A percentile compares a stretch with the other conserved stretches of the same genome.
Conservation (phyloP, 2,329 filamentous ascomycete genomes). For the Talaromyces sp. region DNA sequence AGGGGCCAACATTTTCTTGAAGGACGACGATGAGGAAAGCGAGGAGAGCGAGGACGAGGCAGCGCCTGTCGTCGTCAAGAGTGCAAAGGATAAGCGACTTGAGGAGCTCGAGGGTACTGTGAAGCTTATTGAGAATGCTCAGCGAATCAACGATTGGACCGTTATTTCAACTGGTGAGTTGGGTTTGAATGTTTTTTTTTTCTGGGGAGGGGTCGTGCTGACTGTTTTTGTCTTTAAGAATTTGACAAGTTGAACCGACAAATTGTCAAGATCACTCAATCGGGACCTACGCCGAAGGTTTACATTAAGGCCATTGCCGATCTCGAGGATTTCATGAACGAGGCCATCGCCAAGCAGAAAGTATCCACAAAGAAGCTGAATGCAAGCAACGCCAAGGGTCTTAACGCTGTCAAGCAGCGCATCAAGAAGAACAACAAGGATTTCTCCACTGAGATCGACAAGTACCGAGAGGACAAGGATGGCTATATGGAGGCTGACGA, state of each 20-base stretch:
- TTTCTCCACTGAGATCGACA: constrained; percentile 78
- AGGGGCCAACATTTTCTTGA: constrained; percentile 81
- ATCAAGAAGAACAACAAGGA: constrained; percentile 99
- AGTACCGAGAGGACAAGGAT: constrained; percentile 80
- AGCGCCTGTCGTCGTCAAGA: constrained; percentile 81
- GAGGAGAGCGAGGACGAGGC: constrained; percentile 84
- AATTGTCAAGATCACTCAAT: constrained; percentile 69
- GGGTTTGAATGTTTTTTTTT: not conserved
- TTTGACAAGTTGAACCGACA: constrained; percentile 93
- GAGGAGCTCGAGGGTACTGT: constrained; percentile 91
- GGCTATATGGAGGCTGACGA: constrained; percentile 81
- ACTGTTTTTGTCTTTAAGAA: constrained; percentile 50
- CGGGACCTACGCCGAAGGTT: constrained; percentile 76
- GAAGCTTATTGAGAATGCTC: constrained; percentile 87
- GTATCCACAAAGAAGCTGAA: constrained; percentile 98
- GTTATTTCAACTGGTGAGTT: constrained; percentile 78
- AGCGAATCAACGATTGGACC: constrained; percentile 97
- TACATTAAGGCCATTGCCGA: constrained; percentile 93
- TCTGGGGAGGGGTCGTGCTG: not conserved
- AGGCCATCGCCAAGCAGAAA: constrained; percentile 93
- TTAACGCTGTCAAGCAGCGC: constrained; percentile 96
- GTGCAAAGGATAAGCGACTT: constrained; percentile 93
- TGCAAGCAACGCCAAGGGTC: constrained; percentile 83
- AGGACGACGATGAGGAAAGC: constrained; percentile 63
- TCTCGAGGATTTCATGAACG: constrained; percentile 89